phyloP scores from a whole-genome alignment of 495 filamentous ascomycete species.

The Penicillium steckii region DNA sequence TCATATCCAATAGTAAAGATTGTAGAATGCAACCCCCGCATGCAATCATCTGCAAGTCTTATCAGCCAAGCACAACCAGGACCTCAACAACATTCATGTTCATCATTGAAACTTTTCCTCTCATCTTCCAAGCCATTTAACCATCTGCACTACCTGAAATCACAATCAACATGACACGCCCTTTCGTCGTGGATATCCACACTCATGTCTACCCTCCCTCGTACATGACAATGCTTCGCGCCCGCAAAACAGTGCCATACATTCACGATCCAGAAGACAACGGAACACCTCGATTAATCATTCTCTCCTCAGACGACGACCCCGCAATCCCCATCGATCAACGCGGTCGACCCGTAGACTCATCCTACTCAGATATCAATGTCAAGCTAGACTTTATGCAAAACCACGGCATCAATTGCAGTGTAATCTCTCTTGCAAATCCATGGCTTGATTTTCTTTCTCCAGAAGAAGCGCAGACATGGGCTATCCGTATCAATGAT shows the following conservation, averaged over 20 bases:
- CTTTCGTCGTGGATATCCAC: constrained; percentile 79
- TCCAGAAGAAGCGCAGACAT: constrained; percentile 55
- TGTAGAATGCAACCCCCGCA: constrained; percentile 17
- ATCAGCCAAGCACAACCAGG: constrained; percentile 9
- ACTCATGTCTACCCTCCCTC: constrained; percentile 90
- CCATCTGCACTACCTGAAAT: neutral
- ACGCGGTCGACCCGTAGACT: constrained; percentile 71
- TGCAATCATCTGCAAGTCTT: constrained; percentile 12
- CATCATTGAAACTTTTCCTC: neutral
- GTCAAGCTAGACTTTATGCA: constrained; percentile 88
- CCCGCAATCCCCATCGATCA: constrained; percentile 49
- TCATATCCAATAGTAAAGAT: too few species aligned
- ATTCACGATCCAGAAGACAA: constrained; percentile 64
- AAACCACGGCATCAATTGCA: constrained; percentile 74
- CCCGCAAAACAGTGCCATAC: constrained; percentile 74
- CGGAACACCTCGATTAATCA: constrained; percentile 68
- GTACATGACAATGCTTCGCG: constrained; percentile 78
- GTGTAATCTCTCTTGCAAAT: constrained; percentile 88
- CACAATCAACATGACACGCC: constrained; percentile 21
- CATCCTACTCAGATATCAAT: constrained; percentile 66
- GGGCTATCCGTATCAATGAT: constrained; percentile 69
- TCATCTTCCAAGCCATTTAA: neutral
- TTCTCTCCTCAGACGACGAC: constrained; percentile 65
- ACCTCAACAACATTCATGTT: neutral
- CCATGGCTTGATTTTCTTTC: constrained; percentile 92